Evolutionary conservation across 192 early-diverging fungal species (phyloP).

Genomic region (Haplosporangium gracile): DNA sequence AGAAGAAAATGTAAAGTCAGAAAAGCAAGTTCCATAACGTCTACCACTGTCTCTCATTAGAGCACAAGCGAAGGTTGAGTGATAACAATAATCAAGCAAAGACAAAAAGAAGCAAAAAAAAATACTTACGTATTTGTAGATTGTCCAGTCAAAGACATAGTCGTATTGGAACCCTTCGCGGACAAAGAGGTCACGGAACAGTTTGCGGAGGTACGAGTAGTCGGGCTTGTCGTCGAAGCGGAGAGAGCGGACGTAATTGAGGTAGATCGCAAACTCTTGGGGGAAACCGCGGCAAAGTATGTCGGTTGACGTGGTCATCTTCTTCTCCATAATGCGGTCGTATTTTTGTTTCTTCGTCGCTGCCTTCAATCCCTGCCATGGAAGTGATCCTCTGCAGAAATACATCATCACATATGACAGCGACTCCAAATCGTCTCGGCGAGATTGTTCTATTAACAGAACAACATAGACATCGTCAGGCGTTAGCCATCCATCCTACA

Average conservation of each 20-base stretch:
- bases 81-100: not conserved
- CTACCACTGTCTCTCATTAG: not conserved
- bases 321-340: conserved; percentile 95
- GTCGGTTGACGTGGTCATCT: conserved; percentile 89
- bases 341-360: conserved; percentile 94
- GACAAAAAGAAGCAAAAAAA: no score
- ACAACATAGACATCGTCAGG: not conserved
- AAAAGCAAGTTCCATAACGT: not conserved
- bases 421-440: conserved; percentile 92
- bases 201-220: conserved; percentile 88
- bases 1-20: not conserved
- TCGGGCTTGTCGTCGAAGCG: conserved; percentile 95
- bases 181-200: conserved; percentile 89
- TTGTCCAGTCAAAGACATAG: conserved; percentile 94
- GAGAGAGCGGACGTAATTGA: conserved; percentile 88
- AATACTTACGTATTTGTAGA: conserved; percentile 71
- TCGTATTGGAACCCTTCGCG: conserved; percentile 88
- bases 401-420: conserved; percentile 93
- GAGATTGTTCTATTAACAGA: conserved; percentile 80
- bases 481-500: not conserved
- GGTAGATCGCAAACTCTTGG: conserved; percentile 87
- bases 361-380: conserved; percentile 94
- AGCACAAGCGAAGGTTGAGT: not conserved
- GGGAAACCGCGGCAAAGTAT: conserved; percentile 87
- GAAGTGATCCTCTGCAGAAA: conserved; percentile 89